Evolutionary conservation across 768 basidiomycete species (phyloP), one percentile per base, ranked within the genome.

Genomic region (Rhizopogon vulgaris): DNA sequence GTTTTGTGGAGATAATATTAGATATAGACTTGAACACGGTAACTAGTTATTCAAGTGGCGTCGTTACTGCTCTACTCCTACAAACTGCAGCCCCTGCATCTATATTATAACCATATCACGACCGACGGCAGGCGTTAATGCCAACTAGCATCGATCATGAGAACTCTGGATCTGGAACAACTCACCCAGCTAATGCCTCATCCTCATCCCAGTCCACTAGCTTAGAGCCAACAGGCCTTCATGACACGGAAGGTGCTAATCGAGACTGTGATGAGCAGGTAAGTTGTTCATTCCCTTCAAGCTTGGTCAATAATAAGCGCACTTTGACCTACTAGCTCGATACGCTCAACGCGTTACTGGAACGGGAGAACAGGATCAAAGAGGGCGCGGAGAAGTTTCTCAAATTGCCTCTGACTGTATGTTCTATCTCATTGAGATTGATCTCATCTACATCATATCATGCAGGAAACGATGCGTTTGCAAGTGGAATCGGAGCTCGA

Each of bases 301-400:
- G 30, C 24, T 49, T 38, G 10, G 36, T 25, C 32, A 43, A 2
- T 52, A 25, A 36, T 14, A 37, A 6, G 14, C 32, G 9, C 28
- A 38, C 12, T 49, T 36, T 46, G 34, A 40, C 10, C 17, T 17
- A 57, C 32, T 53, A 91, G 91, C 69, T 93, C 43, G 84, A 84
- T 41, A 69, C 74, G 5, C 73, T 96, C 17, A 79, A 80, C 46
- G 77, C 75, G 49, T 82, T 84, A 61, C 73, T 94, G 17, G 79
- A 81, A 49, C 76, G 88, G 54, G 86, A 94, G 70, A 82, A 81
- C 55, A 77, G 87, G 50, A 91, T 96, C 55, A 91, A 84, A 65
- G 92, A 93, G 67, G 94, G 94, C 10, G 94, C 94, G 1, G 91
- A 94, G 73, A 93, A 88, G 58, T 77, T 97, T 55, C 73, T 96